Evolutionary conservation across 2,329 filamentous ascomycete genomes (phyloP).

Genomic region (Penicillium oxalicum): DNA sequence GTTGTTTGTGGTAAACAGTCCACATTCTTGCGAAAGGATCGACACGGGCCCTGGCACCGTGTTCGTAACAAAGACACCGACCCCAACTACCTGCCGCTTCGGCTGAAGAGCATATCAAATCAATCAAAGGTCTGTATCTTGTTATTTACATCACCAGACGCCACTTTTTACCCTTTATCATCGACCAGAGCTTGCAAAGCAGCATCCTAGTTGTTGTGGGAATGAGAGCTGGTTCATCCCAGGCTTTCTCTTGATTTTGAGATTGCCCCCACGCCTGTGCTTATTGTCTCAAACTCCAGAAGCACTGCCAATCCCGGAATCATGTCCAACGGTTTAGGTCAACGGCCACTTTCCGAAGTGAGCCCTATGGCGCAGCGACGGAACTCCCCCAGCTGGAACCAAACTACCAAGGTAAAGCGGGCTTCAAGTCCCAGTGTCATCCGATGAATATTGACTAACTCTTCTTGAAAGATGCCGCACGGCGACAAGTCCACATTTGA

Average conservation of each 20-base stretch:
- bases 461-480: slow-evolving; percentile 58
- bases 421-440: background rate
- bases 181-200: background rate
- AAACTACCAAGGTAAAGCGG: slow-evolving; percentile 59
- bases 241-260: slow-evolving; percentile 8
- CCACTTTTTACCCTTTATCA: background rate
- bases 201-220: background rate
- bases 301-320: slow-evolving; percentile 52
- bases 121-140: slow-evolving; percentile 18
- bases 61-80: slow-evolving; percentile 7
- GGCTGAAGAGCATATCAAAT: slow-evolving; percentile 9
- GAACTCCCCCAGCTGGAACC: slow-evolving; percentile 89
- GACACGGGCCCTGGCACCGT: slow-evolving; percentile 15
- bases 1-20: slow-evolving; percentile 10
- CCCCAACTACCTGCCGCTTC: slow-evolving; percentile 13
- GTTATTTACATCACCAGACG: background rate
- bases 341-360: slow-evolving; percentile 81
- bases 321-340: slow-evolving; percentile 52
- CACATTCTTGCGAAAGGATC: slow-evolving; percentile 20
- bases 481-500: slow-evolving; percentile 79
- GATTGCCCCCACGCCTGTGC: slow-evolving; percentile 1
- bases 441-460: slow-evolving; percentile 14
- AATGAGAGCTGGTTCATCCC: slow-evolving; percentile 10
- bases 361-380: slow-evolving; percentile 77
- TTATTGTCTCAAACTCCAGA: slow-evolving; percentile 15